A percentile compares a stretch with the other conserved stretches of the same genome.
Evolutionary conservation across 805 yeast genomes (phyloP).

Genomic region (Metschnikowia cubensis): DNA sequence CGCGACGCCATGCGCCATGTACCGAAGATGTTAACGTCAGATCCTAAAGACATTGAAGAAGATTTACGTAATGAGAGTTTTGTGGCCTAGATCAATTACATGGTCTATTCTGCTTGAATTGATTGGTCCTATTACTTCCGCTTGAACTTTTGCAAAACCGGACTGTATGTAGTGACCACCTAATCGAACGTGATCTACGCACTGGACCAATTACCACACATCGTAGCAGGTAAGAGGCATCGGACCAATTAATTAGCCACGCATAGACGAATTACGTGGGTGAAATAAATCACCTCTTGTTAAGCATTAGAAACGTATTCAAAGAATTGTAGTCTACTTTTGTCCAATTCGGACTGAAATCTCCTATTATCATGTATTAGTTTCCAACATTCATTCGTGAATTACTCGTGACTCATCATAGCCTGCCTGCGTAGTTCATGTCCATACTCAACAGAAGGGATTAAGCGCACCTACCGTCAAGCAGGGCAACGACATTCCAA

Average conservation of each 20-base stretch:
- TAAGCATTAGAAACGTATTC: too few relatives aligned
- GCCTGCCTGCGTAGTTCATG: too few relatives aligned
- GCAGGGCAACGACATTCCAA: conserved; percentile 95
- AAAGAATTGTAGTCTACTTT: not conserved
- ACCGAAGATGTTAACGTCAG: not conserved
- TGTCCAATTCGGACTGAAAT: not conserved
- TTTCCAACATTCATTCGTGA: not conserved
- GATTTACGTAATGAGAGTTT: not conserved
- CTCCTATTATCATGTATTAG: not conserved
- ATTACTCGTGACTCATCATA: not conserved
- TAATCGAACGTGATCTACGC: conserved; percentile 1
- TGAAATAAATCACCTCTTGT: not conserved
- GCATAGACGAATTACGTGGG: too few relatives aligned
- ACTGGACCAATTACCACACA: not conserved
- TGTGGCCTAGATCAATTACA: not conserved
- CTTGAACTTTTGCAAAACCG: not conserved
- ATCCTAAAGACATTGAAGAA: not conserved
- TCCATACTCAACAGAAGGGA: conserved; percentile 55
- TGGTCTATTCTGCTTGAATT: not conserved
- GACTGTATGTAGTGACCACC: not conserved
- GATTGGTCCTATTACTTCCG: not conserved
- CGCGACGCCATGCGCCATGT: not conserved
- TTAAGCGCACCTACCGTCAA: conserved; percentile 86
- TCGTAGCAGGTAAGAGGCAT: too few relatives aligned
- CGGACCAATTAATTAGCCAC: too few relatives aligned